These are phyloP conservation scores for Spathaspora boniae DNA, from an alignment of 805 yeast species.

Conservation along the genomic window DNA sequence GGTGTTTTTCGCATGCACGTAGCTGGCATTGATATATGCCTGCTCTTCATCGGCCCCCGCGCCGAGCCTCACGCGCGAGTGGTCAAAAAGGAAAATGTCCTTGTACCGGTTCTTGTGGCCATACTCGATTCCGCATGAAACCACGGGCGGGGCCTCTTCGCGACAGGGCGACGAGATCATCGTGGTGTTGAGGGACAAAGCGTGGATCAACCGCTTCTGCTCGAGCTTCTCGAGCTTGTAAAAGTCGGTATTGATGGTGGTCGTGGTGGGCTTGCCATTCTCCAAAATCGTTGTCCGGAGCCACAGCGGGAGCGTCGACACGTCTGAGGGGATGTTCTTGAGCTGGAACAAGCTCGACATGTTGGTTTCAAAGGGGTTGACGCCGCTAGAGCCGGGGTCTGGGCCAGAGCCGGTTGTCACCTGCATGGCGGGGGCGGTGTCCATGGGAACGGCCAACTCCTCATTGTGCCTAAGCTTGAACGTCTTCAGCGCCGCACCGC, in stretches of 20 bases:
- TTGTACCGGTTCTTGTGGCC: constrained; percentile 83
- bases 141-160: constrained; percentile 31
- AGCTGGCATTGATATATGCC: constrained; percentile 87
- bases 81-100: constrained; percentile 85
- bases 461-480: constrained; percentile 52
- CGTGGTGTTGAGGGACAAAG: constrained; percentile 16
- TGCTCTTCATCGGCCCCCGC: constrained; percentile 11
- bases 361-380: constrained; percentile 6
- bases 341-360: constrained; percentile 12
- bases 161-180: not conserved
- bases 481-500: constrained; percentile 24
- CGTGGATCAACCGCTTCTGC: constrained; percentile 54
- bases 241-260: constrained; percentile 41
- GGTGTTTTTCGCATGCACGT: constrained; percentile 27
- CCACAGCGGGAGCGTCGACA: constrained; percentile 29
- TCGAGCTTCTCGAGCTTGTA: constrained; percentile 67
- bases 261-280: not conserved
- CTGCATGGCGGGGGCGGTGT: not conserved
- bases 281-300: constrained; percentile 13
- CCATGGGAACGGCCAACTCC: constrained; percentile 27
- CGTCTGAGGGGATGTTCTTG: constrained; percentile 11
- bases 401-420: not conserved
- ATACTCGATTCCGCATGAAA: constrained; percentile 75
- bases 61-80: constrained; percentile 67
- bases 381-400: not conserved